Evolutionary conservation across 495 filamentous ascomycete genomes (phyloP), one percentile per base, ranked within the genome.

Genomic region (Penicillium maclennaniae): DNA sequence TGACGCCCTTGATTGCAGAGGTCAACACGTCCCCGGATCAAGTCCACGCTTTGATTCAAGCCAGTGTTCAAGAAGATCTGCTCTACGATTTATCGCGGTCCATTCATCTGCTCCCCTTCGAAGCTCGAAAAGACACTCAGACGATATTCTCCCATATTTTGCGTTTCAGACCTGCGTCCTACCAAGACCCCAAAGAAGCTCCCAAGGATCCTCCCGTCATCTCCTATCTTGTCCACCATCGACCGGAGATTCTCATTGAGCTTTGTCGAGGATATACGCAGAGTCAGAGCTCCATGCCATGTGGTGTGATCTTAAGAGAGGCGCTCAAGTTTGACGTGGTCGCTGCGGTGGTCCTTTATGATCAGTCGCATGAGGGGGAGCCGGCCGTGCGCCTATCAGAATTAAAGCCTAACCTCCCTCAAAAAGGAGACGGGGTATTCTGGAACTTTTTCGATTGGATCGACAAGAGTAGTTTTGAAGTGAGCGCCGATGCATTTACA

Each of bases 381-480:
- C 58, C 71, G 7, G 74, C 70, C 2, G 73, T 77, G 44, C 72
- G 77, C 47, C 70, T 91, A 7, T 80, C 72, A 2, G 84, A 80
- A 1, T 82, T 95, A 50, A 83, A 91, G 56, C 79, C 82, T 19
- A 82, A 84, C 23, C 67, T 79, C 12, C 81, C 76, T 26, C 86
- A 90, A 56, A 83, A 75, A 10, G 91, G 91, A 16, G 76, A 81
- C 14, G 92, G 92, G 0, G 81, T 96, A 2, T 97, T 99, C 65
- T 99, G 95, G 95, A 82, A 79, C n/a, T 97, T 97, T 71, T 99
- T 99, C 63, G 81, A 88, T 43, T 99, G 92, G 88, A 96, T 99
- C 51, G 90, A 97, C 66, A 85, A 87, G 62, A 86, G 89, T 54
- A 90, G 86, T 16, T 99, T 99, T 67, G 95, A 99, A 74, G 87